A percentile compares a stretch with the other conserved stretches of the same genome.
phyloP scores from a whole-genome alignment of 768 basidiomycete species.

The Mrakia blollopis region DNA sequence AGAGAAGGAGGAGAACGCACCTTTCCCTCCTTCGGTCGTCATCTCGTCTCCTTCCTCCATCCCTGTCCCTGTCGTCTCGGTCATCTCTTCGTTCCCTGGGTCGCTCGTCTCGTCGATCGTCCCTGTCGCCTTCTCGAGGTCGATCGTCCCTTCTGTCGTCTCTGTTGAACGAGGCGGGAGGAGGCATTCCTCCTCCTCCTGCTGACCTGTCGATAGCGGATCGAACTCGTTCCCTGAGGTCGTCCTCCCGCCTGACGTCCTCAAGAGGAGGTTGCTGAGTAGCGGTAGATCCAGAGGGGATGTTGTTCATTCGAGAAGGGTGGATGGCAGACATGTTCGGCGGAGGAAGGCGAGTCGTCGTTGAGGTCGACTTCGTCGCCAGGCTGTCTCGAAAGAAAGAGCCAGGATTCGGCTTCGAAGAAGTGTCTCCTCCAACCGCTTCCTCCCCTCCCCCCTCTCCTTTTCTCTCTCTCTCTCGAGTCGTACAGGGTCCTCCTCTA shows the following conservation, averaged over 20 bases:
- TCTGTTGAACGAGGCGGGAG: background rate
- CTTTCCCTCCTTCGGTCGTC: constrained; percentile 12
- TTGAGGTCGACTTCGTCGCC: background rate
- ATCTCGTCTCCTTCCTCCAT: background rate
- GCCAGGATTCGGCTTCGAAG: too few species aligned
- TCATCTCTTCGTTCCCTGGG: background rate
- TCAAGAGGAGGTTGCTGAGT: background rate
- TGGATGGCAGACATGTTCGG: constrained; percentile 25
- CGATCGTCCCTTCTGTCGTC: constrained; percentile 25
- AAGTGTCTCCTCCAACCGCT: background rate
- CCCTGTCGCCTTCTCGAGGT: background rate
- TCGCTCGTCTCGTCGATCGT: constrained; percentile 10
- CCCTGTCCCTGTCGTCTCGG: background rate
- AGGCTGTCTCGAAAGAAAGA: background rate
- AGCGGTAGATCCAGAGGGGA: constrained; percentile 18
- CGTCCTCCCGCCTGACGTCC: constrained; percentile 15
- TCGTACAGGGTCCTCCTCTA: background rate
- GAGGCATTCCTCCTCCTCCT: background rate
- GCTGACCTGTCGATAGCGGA: background rate
- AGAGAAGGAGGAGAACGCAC: background rate
- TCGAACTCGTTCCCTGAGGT: constrained; percentile 26
- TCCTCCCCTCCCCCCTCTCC: background rate
- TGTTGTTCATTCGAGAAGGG: constrained; percentile 20
- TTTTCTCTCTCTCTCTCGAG: background rate
- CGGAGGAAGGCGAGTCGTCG: background rate